Conservation (phyloP, 306 rosid species). For the Vigna unguiculata region DNA sequence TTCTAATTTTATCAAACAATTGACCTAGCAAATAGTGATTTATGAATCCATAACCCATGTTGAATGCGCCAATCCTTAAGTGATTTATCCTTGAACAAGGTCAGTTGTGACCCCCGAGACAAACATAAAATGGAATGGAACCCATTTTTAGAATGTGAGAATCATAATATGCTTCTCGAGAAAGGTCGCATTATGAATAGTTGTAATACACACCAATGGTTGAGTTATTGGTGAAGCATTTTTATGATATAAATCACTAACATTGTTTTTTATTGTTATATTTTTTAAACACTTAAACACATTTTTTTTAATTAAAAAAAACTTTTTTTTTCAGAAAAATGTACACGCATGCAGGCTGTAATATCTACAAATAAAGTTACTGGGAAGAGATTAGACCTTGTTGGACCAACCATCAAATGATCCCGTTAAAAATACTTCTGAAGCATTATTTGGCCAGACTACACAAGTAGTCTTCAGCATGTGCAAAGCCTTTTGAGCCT, state of each 20-base stretch:
- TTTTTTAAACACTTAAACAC: neutral
- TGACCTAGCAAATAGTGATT: conserved; percentile 10
- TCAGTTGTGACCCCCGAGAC: neutral
- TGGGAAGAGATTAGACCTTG: conserved; percentile 60
- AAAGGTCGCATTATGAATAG: conserved; percentile 12
- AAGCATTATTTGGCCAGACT: conserved; percentile 81
- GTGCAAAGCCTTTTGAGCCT: conserved; percentile 60
- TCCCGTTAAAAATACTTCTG: conserved; percentile 82
- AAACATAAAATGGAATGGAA: neutral
- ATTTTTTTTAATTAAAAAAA: neutral
- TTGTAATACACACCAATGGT: neutral
- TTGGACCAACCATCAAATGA: conserved; percentile 96
- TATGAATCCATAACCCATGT: neutral
- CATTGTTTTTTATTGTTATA: neutral
- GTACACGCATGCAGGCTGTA: conserved; percentile 3
- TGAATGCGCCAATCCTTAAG: neutral
- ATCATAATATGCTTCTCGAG: neutral
- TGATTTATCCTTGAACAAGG: conserved; percentile 22
- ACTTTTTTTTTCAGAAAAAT: neutral
- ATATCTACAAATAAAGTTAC: conserved; percentile 1
- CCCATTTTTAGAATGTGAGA: conserved; percentile 1
- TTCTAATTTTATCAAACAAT: conserved; percentile 1
- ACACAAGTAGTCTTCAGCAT: conserved; percentile 65
- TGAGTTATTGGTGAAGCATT: neutral
- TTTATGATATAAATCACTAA: neutral